These are phyloP conservation scores for Termitomyces sp. DNA, from an alignment of 768 basidiomycete species.

Conservation along the genomic window DNA sequence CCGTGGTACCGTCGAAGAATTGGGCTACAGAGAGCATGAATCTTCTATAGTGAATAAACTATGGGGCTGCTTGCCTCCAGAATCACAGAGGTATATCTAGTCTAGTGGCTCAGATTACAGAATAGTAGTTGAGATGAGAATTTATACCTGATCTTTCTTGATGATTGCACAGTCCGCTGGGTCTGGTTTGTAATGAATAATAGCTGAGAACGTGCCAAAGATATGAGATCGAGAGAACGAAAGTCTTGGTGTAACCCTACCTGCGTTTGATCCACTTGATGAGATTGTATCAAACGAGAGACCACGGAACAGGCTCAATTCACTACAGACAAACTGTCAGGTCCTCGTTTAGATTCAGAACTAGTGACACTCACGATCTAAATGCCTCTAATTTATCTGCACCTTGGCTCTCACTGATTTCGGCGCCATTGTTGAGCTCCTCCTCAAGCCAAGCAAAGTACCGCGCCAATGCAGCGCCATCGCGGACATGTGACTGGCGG, in stretches of 20 bases:
- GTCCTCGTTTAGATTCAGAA: background rate
- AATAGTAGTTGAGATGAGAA: background rate
- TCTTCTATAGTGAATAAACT: too few relatives aligned
- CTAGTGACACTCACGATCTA: constrained; percentile 57
- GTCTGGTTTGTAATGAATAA: constrained; percentile 92
- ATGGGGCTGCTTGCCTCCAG: constrained; percentile 54
- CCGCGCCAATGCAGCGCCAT: constrained; percentile 80
- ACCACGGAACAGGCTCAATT: constrained; percentile 78
- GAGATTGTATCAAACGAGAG: constrained; percentile 93
- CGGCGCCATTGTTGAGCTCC: constrained; percentile 57
- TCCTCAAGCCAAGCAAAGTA: constrained; percentile 98
- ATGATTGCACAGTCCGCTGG: constrained; percentile 71
- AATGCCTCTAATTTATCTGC: constrained; percentile 77
- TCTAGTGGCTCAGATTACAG: background rate
- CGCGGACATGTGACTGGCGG: constrained; percentile 82
- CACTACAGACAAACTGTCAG: constrained; percentile 37
- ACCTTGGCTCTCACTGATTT: constrained; percentile 75
- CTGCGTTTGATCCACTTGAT: constrained; percentile 87
- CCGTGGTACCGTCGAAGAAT: constrained; percentile 84
- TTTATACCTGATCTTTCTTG: constrained; percentile 62
- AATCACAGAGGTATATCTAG: constrained; percentile 63
- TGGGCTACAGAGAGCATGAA: constrained; percentile 14
- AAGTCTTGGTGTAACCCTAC: constrained; percentile 36
- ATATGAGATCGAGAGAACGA: background rate
- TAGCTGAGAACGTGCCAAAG: constrained; percentile 42